A percentile compares a stretch with the other conserved stretches of the same genome.
These are phyloP conservation scores for Fusarium drepaniforme DNA, from an alignment of 2,329 filamentous ascomycete species.

Conservation along the genomic window DNA sequence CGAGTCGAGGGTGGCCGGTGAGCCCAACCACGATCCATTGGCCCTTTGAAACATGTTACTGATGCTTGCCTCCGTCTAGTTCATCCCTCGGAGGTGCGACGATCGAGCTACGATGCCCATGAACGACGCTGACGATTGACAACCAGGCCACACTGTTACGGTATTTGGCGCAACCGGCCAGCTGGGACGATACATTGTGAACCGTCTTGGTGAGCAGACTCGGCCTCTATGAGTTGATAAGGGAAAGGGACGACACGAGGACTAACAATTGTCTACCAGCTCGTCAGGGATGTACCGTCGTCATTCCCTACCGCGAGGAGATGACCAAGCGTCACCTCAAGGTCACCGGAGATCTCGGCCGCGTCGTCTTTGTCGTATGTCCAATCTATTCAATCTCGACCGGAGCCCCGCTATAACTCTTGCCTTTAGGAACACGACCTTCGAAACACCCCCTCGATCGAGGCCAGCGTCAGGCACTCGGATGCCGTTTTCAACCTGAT, in stretches of 20 bases:
- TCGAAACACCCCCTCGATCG: constrained; percentile 93
- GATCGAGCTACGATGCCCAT: constrained; percentile 21
- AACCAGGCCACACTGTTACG: constrained; percentile 89
- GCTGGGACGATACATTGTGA: constrained; percentile 96
- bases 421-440: constrained; percentile 86
- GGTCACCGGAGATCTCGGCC: constrained; percentile 92
- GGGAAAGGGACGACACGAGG: background rate
- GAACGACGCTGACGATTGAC: constrained; percentile 46
- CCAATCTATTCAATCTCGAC: background rate
- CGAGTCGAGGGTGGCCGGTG: constrained; percentile 91
- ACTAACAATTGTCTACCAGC: constrained; percentile 64
- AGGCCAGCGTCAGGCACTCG: constrained; percentile 96
- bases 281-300: constrained; percentile 91
- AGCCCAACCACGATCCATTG: constrained; percentile 51
- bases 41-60: constrained; percentile 34
- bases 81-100: constrained; percentile 85
- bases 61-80: constrained; percentile 61
- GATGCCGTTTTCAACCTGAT: constrained; percentile 98
- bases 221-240: background rate
- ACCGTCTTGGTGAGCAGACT: constrained; percentile 77
- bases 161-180: constrained; percentile 98
- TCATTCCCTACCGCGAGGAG: constrained; percentile 95
- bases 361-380: constrained; percentile 85
- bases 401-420: constrained; percentile 30
- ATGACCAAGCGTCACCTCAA: constrained; percentile 98